Base-by-base conservation (phyloP, 352 stramenopile species). In the Globisporangium perplexum region DNA sequence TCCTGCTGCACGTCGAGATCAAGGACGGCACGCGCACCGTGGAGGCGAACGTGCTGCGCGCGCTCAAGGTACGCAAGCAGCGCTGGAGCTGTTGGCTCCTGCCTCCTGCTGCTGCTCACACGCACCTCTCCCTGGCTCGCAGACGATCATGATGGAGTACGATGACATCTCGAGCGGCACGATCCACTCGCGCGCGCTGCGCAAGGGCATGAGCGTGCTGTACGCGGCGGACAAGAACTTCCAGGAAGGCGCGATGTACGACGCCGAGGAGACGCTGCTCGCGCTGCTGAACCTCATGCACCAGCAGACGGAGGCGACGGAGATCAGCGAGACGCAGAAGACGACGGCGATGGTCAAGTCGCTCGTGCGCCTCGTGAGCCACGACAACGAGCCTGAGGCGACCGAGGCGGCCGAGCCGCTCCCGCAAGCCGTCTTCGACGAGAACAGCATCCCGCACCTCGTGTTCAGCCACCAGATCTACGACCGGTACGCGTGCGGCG, bases 381-480 rank as follows among this genome's bases (percentile, higher is more conserved):
- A 76, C 22, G 80, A 90, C 30, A 65, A 65, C 17, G 78, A 81
- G n/a, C 23, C 51, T 18, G 18, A 42, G 15, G 53, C 45, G 20
- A 6, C 48, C 11, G 50, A 47, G 10, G 17, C 50, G 67, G 83
- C 12, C 22, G 22, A 49, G 70, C 86, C 53, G 77, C 88, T 43
- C 80, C 76, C 20, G 3, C 68, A 80, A 43, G 77, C 80, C 7
- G 78, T 90, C 24, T 93, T 90, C 55, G 83, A 93, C 50, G 74
- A 87, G 45, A 89, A 93, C 63, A 90, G 78, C 56, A 93, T 93
- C 59, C 81, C 83, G 45, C 83, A 93, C 57, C 60, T 90, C 52
- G 83, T 93, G 52, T 93, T 93, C 57, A 88, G 73, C 45, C 81
- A 93, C 60, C 83, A 93, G 57, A 90, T 93, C 58, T 92, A 93